Percentiles rank a stretch among this genome's conserved stretches.
Conservation (phyloP, 2,329 filamentous ascomycete species). For the Fusarium gaditjirri region DNA sequence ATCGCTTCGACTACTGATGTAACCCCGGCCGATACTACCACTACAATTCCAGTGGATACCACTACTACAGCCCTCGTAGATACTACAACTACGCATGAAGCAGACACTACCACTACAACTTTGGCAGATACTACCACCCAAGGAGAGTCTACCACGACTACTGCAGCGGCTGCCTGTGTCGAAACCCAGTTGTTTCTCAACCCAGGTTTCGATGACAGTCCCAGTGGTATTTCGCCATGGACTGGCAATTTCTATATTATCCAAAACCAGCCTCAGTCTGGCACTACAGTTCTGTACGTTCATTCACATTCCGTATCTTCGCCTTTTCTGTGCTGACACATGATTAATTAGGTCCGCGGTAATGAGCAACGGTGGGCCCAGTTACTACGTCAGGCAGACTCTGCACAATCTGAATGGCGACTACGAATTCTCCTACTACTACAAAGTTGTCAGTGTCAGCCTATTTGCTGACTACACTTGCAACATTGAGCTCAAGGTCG, state of each 20-base stretch:
- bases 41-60: not conserved
- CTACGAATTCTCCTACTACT: not conserved
- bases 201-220: not conserved
- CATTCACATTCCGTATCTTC: rapidly evolving
- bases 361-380: rapidly evolving
- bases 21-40: not conserved
- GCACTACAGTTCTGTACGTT: not conserved
- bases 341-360: not conserved
- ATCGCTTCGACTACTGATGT: not conserved
- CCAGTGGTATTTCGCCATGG: not conserved
- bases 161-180: not conserved
- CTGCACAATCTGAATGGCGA: not conserved
- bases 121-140: not conserved
- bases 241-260: not conserved
- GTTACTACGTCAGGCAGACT: not conserved
- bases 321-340: not conserved
- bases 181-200: not conserved
- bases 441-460: not conserved
- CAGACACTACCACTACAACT: not conserved
- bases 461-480: rapidly evolving
- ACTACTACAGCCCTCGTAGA: not conserved
- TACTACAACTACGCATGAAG: not conserved
- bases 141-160: not conserved
- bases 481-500: not conserved
- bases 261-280: not conserved